phyloP scores from a whole-genome alignment of 805 yeast genomes.

The Saccharomycopsis fermentans region DNA sequence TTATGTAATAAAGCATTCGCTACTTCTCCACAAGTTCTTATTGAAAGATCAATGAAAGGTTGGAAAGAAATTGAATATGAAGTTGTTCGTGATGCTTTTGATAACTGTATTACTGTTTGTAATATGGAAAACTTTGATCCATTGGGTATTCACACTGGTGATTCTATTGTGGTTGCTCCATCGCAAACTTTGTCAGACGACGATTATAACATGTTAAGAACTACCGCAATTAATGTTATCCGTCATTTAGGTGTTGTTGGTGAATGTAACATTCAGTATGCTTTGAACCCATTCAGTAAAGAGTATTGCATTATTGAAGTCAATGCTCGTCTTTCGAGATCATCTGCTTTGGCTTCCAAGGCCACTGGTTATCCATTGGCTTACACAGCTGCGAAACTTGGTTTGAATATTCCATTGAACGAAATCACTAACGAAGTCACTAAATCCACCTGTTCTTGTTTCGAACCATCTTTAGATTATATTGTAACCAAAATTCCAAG shows the following conservation, averaged over 20 bases:
- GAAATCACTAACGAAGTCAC: constrained; percentile 92
- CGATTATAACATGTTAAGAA: constrained; percentile 95
- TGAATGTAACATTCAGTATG: constrained; percentile 97
- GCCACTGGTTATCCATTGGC: constrained; percentile 99
- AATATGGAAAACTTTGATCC: constrained; percentile 99
- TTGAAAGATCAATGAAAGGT: constrained; percentile 95
- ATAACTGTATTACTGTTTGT: constrained; percentile 97
- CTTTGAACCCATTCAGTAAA: constrained; percentile 83
- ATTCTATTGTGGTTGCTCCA: constrained; percentile 97
- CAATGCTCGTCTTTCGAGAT: constrained; percentile 93
- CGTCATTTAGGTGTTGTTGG: constrained; percentile 98
- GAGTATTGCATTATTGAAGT: constrained; percentile 97
- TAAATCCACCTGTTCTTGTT: constrained; percentile 87
- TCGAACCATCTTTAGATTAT: constrained; percentile 95
- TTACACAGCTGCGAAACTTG: constrained; percentile 94
- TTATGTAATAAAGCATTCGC: constrained; percentile 90
- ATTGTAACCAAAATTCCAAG: constrained; percentile 96
- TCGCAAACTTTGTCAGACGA: constrained; percentile 95
- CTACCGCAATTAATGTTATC: constrained; percentile 94
- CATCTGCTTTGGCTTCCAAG: constrained; percentile 98
- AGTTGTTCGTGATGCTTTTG: constrained; percentile 95
- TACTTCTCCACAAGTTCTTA: constrained; percentile 89
- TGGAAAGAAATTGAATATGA: constrained; percentile 99
- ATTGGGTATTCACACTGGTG: constrained; percentile 97
- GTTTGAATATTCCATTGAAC: constrained; percentile 82